Evolutionary conservation across 2,329 filamentous ascomycete species (phyloP).

Genomic region (Rhynchosporium agropyri): DNA sequence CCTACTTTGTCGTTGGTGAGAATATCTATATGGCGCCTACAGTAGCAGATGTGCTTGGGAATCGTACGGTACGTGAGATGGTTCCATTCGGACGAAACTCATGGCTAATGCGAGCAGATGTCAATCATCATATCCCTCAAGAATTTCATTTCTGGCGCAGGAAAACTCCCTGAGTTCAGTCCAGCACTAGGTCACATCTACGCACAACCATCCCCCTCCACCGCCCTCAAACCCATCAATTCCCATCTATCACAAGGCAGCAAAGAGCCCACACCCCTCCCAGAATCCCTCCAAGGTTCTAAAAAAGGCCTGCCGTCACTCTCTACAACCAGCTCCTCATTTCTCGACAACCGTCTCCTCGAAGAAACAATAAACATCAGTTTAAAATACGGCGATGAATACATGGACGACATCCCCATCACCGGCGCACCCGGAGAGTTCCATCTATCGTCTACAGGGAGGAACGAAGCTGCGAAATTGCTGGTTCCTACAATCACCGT

Average conservation of each 20-base stretch:
- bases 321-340: slow-evolving; percentile 32
- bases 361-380: slow-evolving; percentile 62
- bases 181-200: slow-evolving; percentile 52
- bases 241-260: slow-evolving; percentile 37
- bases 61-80: slow-evolving; percentile 54
- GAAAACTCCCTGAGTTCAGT: slow-evolving; percentile 48
- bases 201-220: slow-evolving; percentile 32
- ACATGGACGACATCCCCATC: slow-evolving; percentile 69
- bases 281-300: slow-evolving; percentile 41
- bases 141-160: slow-evolving; percentile 41
- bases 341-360: slow-evolving; percentile 42
- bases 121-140: slow-evolving; percentile 39
- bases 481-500: slow-evolving; percentile 29
- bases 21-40: slow-evolving; percentile 69
- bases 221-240: slow-evolving; percentile 29
- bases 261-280: slow-evolving; percentile 50
- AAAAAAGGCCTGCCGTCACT: slow-evolving; percentile 32
- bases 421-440: slow-evolving; percentile 68
- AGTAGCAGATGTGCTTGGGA: slow-evolving; percentile 60
- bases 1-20: slow-evolving; percentile 67
- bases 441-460: slow-evolving; percentile 63
- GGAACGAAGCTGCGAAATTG: slow-evolving; percentile 43
- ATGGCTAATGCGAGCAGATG: slow-evolving; percentile 21
- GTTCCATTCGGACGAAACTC: neutral
- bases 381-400: slow-evolving; percentile 63